These are phyloP conservation scores for Podospora anserina DNA, from an alignment of 495 filamentous ascomycete genomes.

Conservation along the genomic window DNA sequence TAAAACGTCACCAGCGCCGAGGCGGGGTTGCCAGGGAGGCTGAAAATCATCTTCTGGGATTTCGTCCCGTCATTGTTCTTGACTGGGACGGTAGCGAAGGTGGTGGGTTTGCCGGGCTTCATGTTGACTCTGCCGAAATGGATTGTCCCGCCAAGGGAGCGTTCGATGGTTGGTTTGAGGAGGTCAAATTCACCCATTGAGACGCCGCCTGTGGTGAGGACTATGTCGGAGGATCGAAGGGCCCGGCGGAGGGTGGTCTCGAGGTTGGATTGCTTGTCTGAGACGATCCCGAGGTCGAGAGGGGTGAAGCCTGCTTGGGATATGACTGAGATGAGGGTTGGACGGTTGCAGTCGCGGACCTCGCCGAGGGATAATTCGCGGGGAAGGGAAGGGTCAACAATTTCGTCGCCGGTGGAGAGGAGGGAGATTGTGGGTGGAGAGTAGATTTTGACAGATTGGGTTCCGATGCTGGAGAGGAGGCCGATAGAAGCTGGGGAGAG, in stretches of 20 bases:
- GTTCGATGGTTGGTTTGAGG: constrained; percentile 94
- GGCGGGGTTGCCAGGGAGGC: constrained; percentile 90
- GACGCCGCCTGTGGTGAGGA: constrained; percentile 91
- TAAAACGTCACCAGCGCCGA: constrained; percentile 90
- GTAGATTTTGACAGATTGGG: constrained; percentile 55
- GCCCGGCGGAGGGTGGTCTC: constrained; percentile 72
- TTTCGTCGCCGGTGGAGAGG: constrained; percentile 91
- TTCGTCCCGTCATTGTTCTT: constrained; percentile 55
- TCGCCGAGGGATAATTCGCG: constrained; percentile 68
- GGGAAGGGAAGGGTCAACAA: constrained; percentile 70
- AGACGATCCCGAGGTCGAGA: constrained; percentile 82
- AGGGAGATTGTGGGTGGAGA: constrained; percentile 77
- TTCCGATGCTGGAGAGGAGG: constrained; percentile 80
- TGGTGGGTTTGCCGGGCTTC: constrained; percentile 97
- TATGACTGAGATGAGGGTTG: constrained; percentile 75
- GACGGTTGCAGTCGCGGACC: constrained; percentile 90
- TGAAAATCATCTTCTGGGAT: constrained; percentile 74
- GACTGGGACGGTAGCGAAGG: constrained; percentile 82
- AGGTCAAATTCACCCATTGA: constrained; percentile 98
- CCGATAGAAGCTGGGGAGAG: constrained; percentile 91
- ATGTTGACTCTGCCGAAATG: constrained; percentile 96
- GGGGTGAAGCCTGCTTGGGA: constrained; percentile 72
- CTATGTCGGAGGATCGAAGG: constrained; percentile 69
- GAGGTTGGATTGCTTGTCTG: constrained; percentile 72
- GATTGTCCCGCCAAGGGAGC: constrained; percentile 83